These are phyloP conservation scores for Colletotrichum truncatum DNA, from an alignment of 2,329 filamentous ascomycete species.

Conservation along the genomic window DNA sequence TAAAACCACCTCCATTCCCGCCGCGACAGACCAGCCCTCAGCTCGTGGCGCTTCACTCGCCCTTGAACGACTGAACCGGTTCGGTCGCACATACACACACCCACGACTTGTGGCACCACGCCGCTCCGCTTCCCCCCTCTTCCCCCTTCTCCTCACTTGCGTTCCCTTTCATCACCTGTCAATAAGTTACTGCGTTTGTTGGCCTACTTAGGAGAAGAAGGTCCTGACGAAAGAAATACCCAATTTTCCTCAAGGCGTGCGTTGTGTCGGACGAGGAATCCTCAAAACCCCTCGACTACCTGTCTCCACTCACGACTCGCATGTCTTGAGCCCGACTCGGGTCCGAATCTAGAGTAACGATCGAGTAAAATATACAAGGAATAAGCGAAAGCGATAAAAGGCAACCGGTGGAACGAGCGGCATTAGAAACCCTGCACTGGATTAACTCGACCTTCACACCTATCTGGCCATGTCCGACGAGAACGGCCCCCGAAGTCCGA, in stretches of 20 bases:
- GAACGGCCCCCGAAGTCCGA: conserved; percentile 24
- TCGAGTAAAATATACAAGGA: not conserved
- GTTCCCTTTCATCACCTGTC: conserved; percentile 5
- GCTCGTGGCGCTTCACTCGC: conserved; percentile 28
- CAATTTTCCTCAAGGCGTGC: not conserved
- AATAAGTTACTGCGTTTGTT: not conserved
- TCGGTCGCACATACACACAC: conserved; percentile 21
- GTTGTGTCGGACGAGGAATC: conserved; percentile 17
- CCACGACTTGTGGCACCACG: conserved; percentile 20
- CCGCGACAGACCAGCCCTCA: conserved; percentile 20
- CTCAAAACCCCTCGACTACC: conserved; percentile 28
- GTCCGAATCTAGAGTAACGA: not conserved
- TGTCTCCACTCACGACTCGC: conserved; percentile 20
- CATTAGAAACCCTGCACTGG: not conserved
- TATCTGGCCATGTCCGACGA: conserved; percentile 26
- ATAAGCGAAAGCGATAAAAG: not conserved
- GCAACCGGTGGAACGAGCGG: not conserved
- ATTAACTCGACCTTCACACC: not conserved
- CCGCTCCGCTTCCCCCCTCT: conserved; percentile 1
- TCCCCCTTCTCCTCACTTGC: not conserved
- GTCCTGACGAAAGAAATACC: not conserved
- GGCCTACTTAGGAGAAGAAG: not conserved
- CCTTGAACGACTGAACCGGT: conserved; percentile 20
- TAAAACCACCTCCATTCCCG: conserved; percentile 28
- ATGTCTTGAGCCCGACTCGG: not conserved